phyloP scores from a whole-genome alignment of 805 yeast genomes.

The Candida tibetensis region DNA sequence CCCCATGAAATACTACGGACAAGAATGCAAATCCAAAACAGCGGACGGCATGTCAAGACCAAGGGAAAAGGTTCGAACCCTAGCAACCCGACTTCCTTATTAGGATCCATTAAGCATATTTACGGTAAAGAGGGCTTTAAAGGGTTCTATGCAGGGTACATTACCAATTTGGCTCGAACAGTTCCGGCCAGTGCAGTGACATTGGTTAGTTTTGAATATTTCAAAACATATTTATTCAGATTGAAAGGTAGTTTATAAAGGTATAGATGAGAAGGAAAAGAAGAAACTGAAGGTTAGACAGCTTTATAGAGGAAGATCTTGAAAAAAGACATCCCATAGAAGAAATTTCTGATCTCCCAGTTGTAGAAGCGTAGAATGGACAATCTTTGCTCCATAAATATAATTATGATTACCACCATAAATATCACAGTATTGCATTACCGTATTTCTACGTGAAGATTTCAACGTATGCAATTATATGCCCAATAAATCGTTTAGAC shows the following conservation, averaged over 20 bases:
- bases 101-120: slow-evolving; percentile 39
- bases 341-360: too few species aligned
- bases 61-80: slow-evolving; percentile 3
- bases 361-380: too few species aligned
- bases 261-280: not conserved
- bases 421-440: too few species aligned
- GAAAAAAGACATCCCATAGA: too few species aligned
- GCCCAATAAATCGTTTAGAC: too few species aligned
- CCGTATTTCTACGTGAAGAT: too few species aligned
- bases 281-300: not conserved
- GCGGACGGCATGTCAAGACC: slow-evolving; percentile 17
- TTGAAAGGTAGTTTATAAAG: slow-evolving; percentile 21
- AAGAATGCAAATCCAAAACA: slow-evolving; percentile 67
- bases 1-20: slow-evolving; percentile 96
- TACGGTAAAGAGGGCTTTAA: slow-evolving; percentile 66
- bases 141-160: slow-evolving; percentile 89
- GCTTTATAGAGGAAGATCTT: too few species aligned
- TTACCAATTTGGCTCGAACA: slow-evolving; percentile 82
- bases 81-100: slow-evolving; percentile 16
- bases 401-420: too few species aligned
- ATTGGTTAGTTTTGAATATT: slow-evolving; percentile 83
- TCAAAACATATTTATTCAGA: slow-evolving; percentile 52
- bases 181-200: slow-evolving; percentile 97
- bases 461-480: too few species aligned
- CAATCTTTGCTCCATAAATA: too few species aligned